Evolutionary conservation across 495 filamentous ascomycete genomes (phyloP).

Genomic region (Annulohypoxylon nitens): DNA sequence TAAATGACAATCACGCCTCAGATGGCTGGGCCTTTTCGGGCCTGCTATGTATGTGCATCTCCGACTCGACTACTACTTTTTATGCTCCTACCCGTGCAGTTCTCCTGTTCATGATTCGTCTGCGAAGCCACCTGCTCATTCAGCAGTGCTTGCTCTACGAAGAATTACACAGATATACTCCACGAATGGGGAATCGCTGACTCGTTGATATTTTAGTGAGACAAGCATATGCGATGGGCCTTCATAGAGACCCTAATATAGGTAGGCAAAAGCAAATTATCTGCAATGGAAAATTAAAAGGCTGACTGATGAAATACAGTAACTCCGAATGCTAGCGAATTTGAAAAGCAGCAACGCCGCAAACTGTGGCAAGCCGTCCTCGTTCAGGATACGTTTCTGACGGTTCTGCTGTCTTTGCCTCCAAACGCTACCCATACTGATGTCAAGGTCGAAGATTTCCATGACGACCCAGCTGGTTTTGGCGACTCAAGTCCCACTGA

Average conservation of each 20-base stretch:
- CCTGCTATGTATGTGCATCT: conserved; percentile 34
- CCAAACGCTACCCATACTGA: conserved; percentile 79
- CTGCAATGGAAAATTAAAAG: background rate
- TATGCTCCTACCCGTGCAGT: background rate
- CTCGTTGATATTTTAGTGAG: conserved; percentile 60
- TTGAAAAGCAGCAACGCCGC: conserved; percentile 76
- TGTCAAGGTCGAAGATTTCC: conserved; percentile 74
- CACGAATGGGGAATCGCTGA: conserved; percentile 27
- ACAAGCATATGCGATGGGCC: conserved; percentile 80
- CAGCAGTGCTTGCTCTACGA: background rate
- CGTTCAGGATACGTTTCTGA: conserved; percentile 81
- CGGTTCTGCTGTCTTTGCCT: conserved; percentile 78
- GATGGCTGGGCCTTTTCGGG: conserved; percentile 83
- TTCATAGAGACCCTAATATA: conserved; percentile 80
- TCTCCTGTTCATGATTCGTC: background rate
- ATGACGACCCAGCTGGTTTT: conserved; percentile 62
- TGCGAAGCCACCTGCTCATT: background rate
- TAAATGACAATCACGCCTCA: conserved; percentile 81
- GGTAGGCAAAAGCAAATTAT: conserved; percentile 48
- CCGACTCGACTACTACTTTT: background rate
- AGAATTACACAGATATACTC: background rate
- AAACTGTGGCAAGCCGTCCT: conserved; percentile 82
- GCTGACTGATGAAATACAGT: conserved; percentile 55
- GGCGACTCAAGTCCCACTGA: conserved; percentile 68
- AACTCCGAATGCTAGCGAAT: conserved; percentile 66